Evolutionary conservation across 441 rosid species (phyloP), one percentile per base, ranked within the genome.

Genomic region (Populus tomentosa): DNA sequence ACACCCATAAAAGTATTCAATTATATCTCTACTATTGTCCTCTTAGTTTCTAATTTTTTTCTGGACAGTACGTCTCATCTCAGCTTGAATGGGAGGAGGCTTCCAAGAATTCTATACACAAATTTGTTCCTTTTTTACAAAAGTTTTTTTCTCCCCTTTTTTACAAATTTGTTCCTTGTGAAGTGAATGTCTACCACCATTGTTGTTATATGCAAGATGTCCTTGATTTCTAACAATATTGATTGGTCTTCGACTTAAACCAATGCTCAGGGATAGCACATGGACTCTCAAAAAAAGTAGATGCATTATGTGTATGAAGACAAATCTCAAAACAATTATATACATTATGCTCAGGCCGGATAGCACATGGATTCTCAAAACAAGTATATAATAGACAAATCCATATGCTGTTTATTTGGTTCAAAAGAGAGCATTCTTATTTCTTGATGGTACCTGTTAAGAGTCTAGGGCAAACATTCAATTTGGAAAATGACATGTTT

Each of bases 401-500:
- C 20, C 56, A n/a, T n/a, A 14, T 46, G 56, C 6, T 38, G 11
- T 38, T 38, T 38, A 38, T 38, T 38, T 38, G 42, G 42, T 38
- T 38, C 42, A 7, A 21, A 42, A 33, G 11, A 62, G 20, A 38
- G 76, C 71, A 71, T 42, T 73, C 73, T 83, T 76, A 30, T 36
- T 8, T 11, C 73, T 2, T 73, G 26, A 72, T 71, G 53, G 42
- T 9, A 1, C 42, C 53, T 69, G 76, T 70, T 68, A 7, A 73
- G 69, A 69, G 68, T 56, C 83, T 71, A 70, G 38, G 79, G 78
- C 80, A 76, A 78, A 20, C 23, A 30, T 68, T 69, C 42, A 73
- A 64, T 74, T 76, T 59, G 75, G 83, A 79, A 78, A 80, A 61
- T 26, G 82, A 75, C 76, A 14, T 4, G 56, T 61, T 76, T 1